Base-by-base conservation (phyloP, 495 filamentous ascomycete genomes). In the Daldinia caldariorum region DNA sequence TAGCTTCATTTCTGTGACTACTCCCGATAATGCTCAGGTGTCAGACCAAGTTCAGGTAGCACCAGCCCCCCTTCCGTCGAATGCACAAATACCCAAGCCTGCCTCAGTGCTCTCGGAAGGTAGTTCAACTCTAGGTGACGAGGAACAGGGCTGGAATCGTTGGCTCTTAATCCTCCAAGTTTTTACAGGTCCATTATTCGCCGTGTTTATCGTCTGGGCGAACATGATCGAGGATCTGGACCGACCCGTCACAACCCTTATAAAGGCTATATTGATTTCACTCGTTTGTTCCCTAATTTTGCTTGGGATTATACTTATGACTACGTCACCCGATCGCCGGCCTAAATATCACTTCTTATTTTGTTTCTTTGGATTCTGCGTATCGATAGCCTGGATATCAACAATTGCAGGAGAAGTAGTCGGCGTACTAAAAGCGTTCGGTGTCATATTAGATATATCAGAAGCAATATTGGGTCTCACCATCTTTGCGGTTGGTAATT, bases 381-480 rank as follows among this genome's bases (percentile, higher is more conserved):
- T 99, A 61, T 86, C 88, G 60, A 94, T 98, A 26, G 89, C 92
- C 26, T 99, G 96, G 96, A 98, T 99, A 67, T 93, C 91, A 20
- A 97, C 93, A 12, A 93, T 99, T 51, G 96, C 96, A 13, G 92
- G 92, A 26, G 96, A 99, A 79, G 96, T 99, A 14, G 96, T 99
- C 6, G 94, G 92, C 41, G 91, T 97, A 20, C 86, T 99, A 38
- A 98, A 98, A 78, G 91, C 96, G 2, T 81, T 99, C 18, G 96
- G 96, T 4, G 92, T 98, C 9, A 93, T 99, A 37, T 80, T 97
- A 22, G 88, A 90, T 70, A 98, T 99, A 71, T 94, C 91, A 29
- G 95, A 99, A 82, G 97, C 96, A 7, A 94, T 99, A 66, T 83
- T 99, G 3, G 96, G 96, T 0, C 85, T 99, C 41, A 99, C 96